These are phyloP conservation scores for Amphibolis antarctica DNA, from an alignment of 106 monocot genomes.

Conservation along the genomic window DNA sequence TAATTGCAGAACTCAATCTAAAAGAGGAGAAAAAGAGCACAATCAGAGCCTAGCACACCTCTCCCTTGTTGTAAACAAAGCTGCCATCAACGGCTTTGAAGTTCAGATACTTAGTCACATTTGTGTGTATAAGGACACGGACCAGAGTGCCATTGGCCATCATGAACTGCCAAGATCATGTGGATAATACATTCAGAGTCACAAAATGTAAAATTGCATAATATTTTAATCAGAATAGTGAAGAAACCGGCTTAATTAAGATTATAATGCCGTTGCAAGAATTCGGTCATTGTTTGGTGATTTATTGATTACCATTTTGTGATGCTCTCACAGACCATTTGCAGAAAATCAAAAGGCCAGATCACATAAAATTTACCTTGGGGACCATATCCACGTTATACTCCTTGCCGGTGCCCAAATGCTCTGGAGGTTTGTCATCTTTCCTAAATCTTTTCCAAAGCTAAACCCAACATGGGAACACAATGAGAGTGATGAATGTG, in stretches of 20 bases:
- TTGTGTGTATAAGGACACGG: slow-evolving; percentile 83
- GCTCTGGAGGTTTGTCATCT: slow-evolving; percentile 49
- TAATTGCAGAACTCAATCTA: neutral
- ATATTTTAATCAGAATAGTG: neutral
- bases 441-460: slow-evolving; percentile 83
- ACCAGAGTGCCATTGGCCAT: slow-evolving; percentile 94
- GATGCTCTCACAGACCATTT: neutral
- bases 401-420: slow-evolving; percentile 52
- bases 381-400: slow-evolving; percentile 85
- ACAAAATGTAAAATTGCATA: neutral
- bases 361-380: slow-evolving; percentile 29
- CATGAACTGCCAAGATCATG: slow-evolving; percentile 53
- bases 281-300: no score
- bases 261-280: neutral
- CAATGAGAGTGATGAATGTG: neutral
- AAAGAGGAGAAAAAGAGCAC: neutral
- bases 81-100: slow-evolving; percentile 98
- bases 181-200: neutral
- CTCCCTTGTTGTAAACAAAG: slow-evolving; percentile 83
- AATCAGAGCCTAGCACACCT: slow-evolving; percentile 20
- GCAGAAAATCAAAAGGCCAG: neutral
- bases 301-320: no score
- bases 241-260: slow-evolving; percentile 1
- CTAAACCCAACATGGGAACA: slow-evolving; percentile 16
- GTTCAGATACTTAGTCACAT: slow-evolving; percentile 80